Evolutionary conservation across 306 rosid species (phyloP).

Genomic region (Cercis canadensis): DNA sequence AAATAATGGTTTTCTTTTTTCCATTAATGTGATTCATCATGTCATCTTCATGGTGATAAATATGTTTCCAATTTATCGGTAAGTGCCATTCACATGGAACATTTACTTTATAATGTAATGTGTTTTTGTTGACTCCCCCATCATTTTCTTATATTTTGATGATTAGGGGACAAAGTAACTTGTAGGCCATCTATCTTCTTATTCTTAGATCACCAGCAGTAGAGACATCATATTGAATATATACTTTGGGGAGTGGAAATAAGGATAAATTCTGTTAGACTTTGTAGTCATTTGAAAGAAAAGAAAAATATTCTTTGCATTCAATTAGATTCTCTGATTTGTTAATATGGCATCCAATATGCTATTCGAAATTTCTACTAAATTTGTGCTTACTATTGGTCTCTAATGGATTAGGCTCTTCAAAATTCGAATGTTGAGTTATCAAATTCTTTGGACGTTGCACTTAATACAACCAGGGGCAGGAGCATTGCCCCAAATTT

Average conservation of each 20-base stretch:
- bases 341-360: slow-evolving; percentile 17
- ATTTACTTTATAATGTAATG: no score
- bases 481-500: slow-evolving; percentile 36
- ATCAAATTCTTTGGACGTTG: slow-evolving; percentile 38
- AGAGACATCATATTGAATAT: background rate
- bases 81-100: no score
- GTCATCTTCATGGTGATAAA: no score
- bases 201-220: background rate
- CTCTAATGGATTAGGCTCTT: slow-evolving; percentile 31
- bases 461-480: slow-evolving; percentile 33
- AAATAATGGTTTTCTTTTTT: no score
- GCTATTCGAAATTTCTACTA: background rate
- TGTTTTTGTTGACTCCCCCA: no score
- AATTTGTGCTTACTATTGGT: slow-evolving; percentile 26
- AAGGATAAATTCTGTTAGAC: background rate
- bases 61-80: no score
- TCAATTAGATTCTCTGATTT: slow-evolving; percentile 26
- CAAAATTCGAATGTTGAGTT: slow-evolving; percentile 39
- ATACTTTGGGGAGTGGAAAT: background rate
- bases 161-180: background rate
- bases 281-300: slow-evolving; percentile 9
- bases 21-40: no score
- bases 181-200: no score
- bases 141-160: background rate
- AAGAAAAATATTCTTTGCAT: background rate